Evolutionary conservation across 768 basidiomycete species (phyloP).

Genomic region (Mycena indigotica): DNA sequence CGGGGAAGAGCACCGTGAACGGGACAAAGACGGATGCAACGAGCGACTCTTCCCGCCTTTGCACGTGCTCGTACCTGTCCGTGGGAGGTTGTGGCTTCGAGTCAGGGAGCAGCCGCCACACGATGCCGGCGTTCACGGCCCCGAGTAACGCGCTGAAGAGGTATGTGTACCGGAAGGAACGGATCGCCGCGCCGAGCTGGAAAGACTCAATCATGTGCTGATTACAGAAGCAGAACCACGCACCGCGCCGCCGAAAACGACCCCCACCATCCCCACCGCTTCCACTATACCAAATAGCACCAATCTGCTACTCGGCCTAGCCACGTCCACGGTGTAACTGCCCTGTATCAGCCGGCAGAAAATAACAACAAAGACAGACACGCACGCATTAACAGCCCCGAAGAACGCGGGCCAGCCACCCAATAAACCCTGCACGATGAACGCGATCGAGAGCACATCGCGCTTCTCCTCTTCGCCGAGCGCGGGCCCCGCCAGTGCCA

Average conservation of each 20-base stretch:
- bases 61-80: background rate
- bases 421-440: constrained; percentile 16
- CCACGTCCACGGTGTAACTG: background rate
- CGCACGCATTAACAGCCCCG: constrained; percentile 14
- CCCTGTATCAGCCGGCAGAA: background rate
- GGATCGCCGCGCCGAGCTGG: background rate
- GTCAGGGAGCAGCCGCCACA: background rate
- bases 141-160: background rate
- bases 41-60: too few species aligned
- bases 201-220: background rate
- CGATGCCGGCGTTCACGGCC: background rate
- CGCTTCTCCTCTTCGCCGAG: background rate
- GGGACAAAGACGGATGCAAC: background rate
- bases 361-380: background rate
- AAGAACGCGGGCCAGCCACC: constrained; percentile 13
- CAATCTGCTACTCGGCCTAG: background rate
- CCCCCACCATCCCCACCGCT: background rate
- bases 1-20: background rate
- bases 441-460: constrained; percentile 8
- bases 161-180: background rate
- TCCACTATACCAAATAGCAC: background rate
- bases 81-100: background rate
- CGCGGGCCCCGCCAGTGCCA: background rate
- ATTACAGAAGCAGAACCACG: background rate
- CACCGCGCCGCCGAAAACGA: background rate